phyloP scores from a whole-genome alignment of 306 rosid species.

The Arachis stenosperma region DNA sequence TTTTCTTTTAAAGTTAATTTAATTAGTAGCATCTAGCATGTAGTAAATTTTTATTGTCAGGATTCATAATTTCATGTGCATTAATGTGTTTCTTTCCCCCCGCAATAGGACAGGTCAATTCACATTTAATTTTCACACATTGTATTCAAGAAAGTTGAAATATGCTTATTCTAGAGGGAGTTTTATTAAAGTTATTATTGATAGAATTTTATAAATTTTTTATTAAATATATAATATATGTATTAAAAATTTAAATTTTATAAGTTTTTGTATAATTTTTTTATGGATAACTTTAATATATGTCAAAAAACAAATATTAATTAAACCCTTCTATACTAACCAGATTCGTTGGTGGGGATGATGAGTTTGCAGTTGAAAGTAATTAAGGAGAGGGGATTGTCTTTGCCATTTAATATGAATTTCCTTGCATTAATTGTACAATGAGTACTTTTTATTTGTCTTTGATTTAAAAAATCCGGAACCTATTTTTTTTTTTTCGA shows the following conservation, averaged over 20 bases:
- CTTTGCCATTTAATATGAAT: not conserved
- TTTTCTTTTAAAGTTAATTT: not conserved
- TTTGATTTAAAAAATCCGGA: too few relatives aligned
- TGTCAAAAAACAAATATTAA: too few relatives aligned
- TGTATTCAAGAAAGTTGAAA: conserved; percentile 28
- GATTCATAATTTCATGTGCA: conserved; percentile 45
- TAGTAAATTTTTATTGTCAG: conserved; percentile 1
- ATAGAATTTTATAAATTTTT: too few relatives aligned
- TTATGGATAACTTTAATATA: too few relatives aligned
- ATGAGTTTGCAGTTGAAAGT: conserved; percentile 32
- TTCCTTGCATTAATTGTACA: too few relatives aligned
- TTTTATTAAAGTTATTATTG: too few relatives aligned
- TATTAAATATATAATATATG: too few relatives aligned
- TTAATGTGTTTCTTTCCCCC: conserved; percentile 33
- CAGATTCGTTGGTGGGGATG: conserved; percentile 36
- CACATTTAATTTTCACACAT: conserved; percentile 40
- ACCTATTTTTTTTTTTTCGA: too few relatives aligned
- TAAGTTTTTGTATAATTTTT: too few relatives aligned
- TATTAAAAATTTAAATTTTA: too few relatives aligned
- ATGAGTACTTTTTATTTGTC: too few relatives aligned
- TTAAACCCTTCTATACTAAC: not conserved
- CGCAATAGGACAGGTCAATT: conserved; percentile 42
- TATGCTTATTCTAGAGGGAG: conserved; percentile 42
- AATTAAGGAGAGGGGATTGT: conserved; percentile 16
- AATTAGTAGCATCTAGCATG: too few relatives aligned